A percentile compares a stretch with the other conserved stretches of the same genome.
These are phyloP conservation scores for Gamarada debralockiae DNA, from an alignment of 495 filamentous ascomycete species.

Conservation along the genomic window DNA sequence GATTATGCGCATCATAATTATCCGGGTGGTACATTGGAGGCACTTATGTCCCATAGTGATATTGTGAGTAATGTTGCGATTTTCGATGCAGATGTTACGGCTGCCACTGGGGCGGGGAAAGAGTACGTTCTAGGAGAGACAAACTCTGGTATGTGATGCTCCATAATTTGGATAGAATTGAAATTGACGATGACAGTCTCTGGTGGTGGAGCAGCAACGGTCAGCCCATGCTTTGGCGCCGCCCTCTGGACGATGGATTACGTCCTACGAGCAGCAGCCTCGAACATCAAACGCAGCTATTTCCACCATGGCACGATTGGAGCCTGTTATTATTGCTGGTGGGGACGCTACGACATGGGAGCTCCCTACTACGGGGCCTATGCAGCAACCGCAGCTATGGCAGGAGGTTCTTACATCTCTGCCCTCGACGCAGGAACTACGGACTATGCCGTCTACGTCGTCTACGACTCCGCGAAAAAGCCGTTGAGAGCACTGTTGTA, in stretches of 20 bases:
- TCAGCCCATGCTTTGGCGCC: slow-evolving; percentile 55
- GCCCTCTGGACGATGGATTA: slow-evolving; percentile 61
- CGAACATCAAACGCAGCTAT: slow-evolving; percentile 48
- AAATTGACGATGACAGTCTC: slow-evolving; percentile 28
- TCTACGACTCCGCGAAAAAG: slow-evolving; percentile 37
- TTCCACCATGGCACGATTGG: slow-evolving; percentile 63
- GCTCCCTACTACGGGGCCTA: slow-evolving; percentile 57
- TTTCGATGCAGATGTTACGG: slow-evolving; percentile 47
- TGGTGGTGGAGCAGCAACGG: slow-evolving; percentile 43
- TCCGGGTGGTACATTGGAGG: slow-evolving; percentile 45
- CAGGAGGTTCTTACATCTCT: slow-evolving; percentile 45
- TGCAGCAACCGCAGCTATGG: slow-evolving; percentile 48
- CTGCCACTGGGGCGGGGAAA: slow-evolving; percentile 40
- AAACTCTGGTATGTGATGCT: slow-evolving; percentile 42
- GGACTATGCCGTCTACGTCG: slow-evolving; percentile 49
- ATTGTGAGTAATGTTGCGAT: slow-evolving; percentile 42
- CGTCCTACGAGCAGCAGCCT: slow-evolving; percentile 40
- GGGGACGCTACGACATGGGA: slow-evolving; percentile 51
- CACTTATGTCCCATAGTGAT: slow-evolving; percentile 48
- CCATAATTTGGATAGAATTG: no score
- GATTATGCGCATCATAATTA: slow-evolving; percentile 59
- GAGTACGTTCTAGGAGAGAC: slow-evolving; percentile 58
- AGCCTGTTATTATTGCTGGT: slow-evolving; percentile 60
- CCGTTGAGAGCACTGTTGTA: slow-evolving; percentile 46
- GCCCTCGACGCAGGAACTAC: slow-evolving; percentile 45